Conservation (phyloP, 192 early-diverging fungal species). For the Coemansia sp. region DNA sequence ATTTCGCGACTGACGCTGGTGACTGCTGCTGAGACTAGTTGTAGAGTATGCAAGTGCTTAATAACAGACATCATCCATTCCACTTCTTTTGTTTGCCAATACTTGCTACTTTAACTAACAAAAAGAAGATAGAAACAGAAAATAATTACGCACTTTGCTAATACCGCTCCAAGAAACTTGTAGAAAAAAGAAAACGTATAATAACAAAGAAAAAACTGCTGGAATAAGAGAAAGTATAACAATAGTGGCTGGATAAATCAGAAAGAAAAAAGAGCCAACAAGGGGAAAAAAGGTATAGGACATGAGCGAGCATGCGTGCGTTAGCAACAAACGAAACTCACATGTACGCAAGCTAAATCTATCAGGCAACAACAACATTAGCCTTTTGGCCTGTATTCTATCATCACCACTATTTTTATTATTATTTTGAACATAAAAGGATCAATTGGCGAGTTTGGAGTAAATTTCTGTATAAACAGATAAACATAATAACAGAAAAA, state of each 20-base stretch:
- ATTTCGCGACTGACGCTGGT: constrained; percentile 10
- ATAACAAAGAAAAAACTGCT: background rate
- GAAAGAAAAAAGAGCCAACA: constrained; percentile 4
- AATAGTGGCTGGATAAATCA: constrained; percentile 7
- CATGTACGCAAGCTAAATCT: constrained; percentile 1
- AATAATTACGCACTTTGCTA: background rate
- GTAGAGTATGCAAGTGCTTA: constrained; percentile 7
- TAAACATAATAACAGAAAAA: background rate
- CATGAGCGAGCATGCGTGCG: background rate
- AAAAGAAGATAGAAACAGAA: background rate
- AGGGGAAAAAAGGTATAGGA: background rate
- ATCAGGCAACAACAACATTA: too few species aligned
- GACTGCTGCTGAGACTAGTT: constrained; percentile 1
- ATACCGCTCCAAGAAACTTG: background rate
- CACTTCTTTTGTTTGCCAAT: constrained; percentile 1
- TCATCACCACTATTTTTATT: too few species aligned
- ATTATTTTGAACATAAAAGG: too few species aligned
- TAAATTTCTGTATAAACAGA: background rate
- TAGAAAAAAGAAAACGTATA: background rate
- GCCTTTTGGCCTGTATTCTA: too few species aligned
- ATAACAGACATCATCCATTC: constrained; percentile 8
- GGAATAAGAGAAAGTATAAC: background rate
- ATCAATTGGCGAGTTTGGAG: too few species aligned
- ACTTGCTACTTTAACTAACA: background rate
- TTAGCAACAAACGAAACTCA: background rate